Base-by-base conservation (phyloP, 192 early-diverging fungal genomes). In the Spizellomyces punctatus region DNA sequence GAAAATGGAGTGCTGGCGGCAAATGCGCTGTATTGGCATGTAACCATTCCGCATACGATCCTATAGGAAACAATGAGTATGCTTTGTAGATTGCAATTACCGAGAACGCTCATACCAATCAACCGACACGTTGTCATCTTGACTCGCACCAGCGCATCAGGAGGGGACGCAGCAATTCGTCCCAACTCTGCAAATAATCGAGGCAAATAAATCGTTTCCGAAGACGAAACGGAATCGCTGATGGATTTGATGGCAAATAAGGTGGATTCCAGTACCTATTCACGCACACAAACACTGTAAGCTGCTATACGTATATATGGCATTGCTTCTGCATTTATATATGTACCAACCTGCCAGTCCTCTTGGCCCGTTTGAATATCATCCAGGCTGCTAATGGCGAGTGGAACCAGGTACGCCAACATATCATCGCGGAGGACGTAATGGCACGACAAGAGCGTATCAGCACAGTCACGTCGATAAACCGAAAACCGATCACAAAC, bases 211-310 rank as follows among this genome's bases (percentile, higher is more conserved):
- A 42, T 61, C 19, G 12, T 14, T 22, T 27, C 59, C 12, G 12
- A 12, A 0, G 59, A 22, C 12, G 14, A 12, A 45, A 71, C 69
- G 14, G 67, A 52, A 21, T 82, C 80, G 14, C 74, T 75, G 22
- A 82, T 66, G 19, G 76, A 63, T 52, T 76, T 76, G 27, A 82
- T 55, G 22, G 54, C 61, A 59, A 59, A 78, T 0, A 82, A 36
- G 41, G 74, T 78, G 0, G 76, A 50, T 61, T 82, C 77, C 16
- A 82, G 49, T 44, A 73, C 44, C 74, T 76, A 55, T n/a, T 21
- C 8, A 63, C 27, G 7, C 6, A 36, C 27, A 36, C 27, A 36
- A 36, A 36, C 27, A 36, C 27, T 3, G 27, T 36, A 36, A 36
- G 27, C 27, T 2, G 1, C 27, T 36, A 0, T 36, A 36, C 27